phyloP scores from a whole-genome alignment of 345 rosid species.

The Trapa incisa region DNA sequence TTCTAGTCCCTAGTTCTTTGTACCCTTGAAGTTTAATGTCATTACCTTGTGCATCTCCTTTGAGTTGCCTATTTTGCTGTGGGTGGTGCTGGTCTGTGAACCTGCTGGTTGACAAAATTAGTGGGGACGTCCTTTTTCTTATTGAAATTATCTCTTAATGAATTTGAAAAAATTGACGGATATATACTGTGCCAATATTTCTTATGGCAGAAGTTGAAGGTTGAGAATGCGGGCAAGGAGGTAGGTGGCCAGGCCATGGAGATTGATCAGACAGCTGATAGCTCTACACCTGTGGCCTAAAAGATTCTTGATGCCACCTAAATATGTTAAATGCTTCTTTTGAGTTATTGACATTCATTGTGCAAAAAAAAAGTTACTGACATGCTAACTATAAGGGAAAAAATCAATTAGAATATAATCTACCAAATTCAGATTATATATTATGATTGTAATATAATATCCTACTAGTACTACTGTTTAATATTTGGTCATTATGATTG shows the following conservation, averaged over 20 bases:
- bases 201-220: constrained; percentile 31
- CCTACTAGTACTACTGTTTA: too few species aligned
- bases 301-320: constrained; percentile 12
- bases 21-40: neutral
- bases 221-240: constrained; percentile 17
- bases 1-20: neutral
- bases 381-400: too few species aligned
- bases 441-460: too few species aligned
- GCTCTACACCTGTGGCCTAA: constrained; percentile 11
- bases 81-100: neutral
- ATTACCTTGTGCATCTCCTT: neutral
- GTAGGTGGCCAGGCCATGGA: constrained; percentile 16
- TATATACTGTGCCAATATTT: neutral
- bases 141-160: neutral
- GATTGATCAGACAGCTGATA: constrained; percentile 15
- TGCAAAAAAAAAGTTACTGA: too few species aligned
- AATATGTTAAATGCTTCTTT: neutral
- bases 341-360: too few species aligned
- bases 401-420: too few species aligned
- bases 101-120: neutral
- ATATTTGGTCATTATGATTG: too few species aligned
- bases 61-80: neutral
- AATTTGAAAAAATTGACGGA: neutral
- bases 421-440: too few species aligned
- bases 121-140: neutral